Evolutionary conservation across 2,329 filamentous ascomycete species (phyloP), one percentile per base, ranked within the genome.

Genomic region (Ophiostoma sp.): DNA sequence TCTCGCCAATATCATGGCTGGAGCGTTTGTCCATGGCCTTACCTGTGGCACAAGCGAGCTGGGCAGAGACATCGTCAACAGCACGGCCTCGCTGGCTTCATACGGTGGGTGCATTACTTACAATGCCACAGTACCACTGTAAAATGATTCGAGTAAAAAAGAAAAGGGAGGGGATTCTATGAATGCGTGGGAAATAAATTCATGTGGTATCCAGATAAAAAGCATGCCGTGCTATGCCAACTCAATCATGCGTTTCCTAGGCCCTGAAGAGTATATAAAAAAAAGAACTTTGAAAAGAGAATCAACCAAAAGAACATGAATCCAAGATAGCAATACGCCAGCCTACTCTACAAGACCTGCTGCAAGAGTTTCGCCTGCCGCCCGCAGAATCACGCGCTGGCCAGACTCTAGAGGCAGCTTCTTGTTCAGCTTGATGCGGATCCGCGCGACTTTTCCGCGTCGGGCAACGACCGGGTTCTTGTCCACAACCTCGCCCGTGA

Each of bases 301-400:
- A 39, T 39, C 23, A 68, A 11, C n/a, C 36, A 31, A 35, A 15
- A 27, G 13, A 15, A 60, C 3, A 48, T 31, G 27, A 31, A 3
- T 3, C 36, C 13, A 39, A 13, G 10, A 39, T 39, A 39, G 10
- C 36, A 39, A 39, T 39, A 48, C 20, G 44, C 60, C 68, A 27
- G 27, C 6, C 67, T 71, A 90, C 77, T 97, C 94, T 75, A 98
- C 80, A 73, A 97, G 81, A 1, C 95, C 95, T 52, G 94, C 93
- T 13, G 93, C 95, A 71, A 98, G 86, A 1, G 95, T 98, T 74
- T 90, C 87, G 1, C 95, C 95, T 68, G 88, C 88, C 73, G 88
- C 88, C 72, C 95, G 84, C 68, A 99, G 80, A 36, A 98, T 91
- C 64, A 99, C 87, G 74, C 93, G 86, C 74, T 90, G 89, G 0